Base-by-base conservation (phyloP, 2,329 filamentous ascomycete species). In the Colletotrichum horii region DNA sequence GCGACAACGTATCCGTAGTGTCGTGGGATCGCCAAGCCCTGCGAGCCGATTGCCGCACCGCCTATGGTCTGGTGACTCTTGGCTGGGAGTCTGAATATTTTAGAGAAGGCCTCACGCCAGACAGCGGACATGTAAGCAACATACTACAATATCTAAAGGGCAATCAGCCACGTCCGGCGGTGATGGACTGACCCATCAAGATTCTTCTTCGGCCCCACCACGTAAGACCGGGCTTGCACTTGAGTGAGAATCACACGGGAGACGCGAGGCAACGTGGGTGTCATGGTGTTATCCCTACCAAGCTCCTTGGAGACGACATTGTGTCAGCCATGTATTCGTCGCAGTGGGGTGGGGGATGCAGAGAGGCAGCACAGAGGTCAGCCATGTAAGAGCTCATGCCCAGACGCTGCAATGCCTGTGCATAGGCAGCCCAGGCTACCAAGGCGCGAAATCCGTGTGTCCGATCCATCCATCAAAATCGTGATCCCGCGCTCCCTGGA, bases 381-480 rank as follows among this genome's bases (percentile, higher is more conserved):
- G 28, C 52, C 22, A 56, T 28, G 52, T 66, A 15, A 22, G 19
- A 68, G 28, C 26, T 52, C 34, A 30, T n/a, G 30, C 32, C 34
- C 8, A 38, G 16, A 19, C 16, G 36, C 16, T 38, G 36, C 36
- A 36, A 36, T 43, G 36, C n/a, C 28, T n/a, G n/a, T n/a, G n/a
- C n/a, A n/a, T n/a, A n/a, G n/a, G n/a, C n/a, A n/a, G n/a, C n/a
- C n/a, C n/a, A n/a, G n/a, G n/a, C n/a, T n/a, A n/a, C n/a, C n/a
- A n/a, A n/a, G n/a, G n/a, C n/a, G n/a, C n/a, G 11, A 52, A 22
- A 61, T 60, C 70, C 74, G 60, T 74, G 70, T 48, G 32, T 66
- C 70, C 70, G 74, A 76, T 69, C 74, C 48, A 36, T 36, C 64
- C 64, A 64, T 73, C 65, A 65, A 74, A 68, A 30, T 30, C 56